Base-by-base conservation (phyloP, 768 basidiomycete species). In the Mycena metata region DNA sequence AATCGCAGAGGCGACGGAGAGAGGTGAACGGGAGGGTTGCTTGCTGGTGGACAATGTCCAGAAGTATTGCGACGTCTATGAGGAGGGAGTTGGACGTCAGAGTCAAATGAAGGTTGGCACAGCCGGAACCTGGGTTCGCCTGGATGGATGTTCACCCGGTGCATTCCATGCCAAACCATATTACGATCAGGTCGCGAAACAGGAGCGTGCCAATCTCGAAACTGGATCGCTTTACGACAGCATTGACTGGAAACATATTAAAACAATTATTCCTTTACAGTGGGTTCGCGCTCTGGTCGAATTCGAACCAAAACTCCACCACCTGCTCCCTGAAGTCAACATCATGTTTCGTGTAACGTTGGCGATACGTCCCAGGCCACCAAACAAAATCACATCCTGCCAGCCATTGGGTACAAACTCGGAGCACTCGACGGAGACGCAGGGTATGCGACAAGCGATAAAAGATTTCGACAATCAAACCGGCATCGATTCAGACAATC, bases 11-110 rank as follows among this genome's bases (percentile, higher is more conserved):
- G 45, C 50, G 2, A 17, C 15, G 13, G 6, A 6, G 1, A 21
- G 43, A 3, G 63, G 66, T 17, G 58, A 62, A 9, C 51, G 19
- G 6, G 45, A 41, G 10, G 45, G 55, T 17, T 51, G 21, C 15
- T 21, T 68, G 12, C 3, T 64, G 3, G 60, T 69, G 2, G 69
- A 69, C 42, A 80, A 68, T 60, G 59, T 73, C 3, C 76, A 75
- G 42, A 41, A 72, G 3, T 69, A 74, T 21, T n/a, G 16, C n/a
- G 10, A 16, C 3, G 35, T 56, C 2, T 55, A 56, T 11, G 54
- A 64, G 33, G 43, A 36, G 26, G 62, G 62, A 3, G 21, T 64
- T 23, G 62, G 62, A 2, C 54, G 52, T 6, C 11, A 24, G 23
- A 55, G 36, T 11, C 13, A 23, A 16, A 3, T 49, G 13, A 63